phyloP scores from a whole-genome alignment of 2,329 filamentous ascomycete species.

The Xylariales sp. region DNA sequence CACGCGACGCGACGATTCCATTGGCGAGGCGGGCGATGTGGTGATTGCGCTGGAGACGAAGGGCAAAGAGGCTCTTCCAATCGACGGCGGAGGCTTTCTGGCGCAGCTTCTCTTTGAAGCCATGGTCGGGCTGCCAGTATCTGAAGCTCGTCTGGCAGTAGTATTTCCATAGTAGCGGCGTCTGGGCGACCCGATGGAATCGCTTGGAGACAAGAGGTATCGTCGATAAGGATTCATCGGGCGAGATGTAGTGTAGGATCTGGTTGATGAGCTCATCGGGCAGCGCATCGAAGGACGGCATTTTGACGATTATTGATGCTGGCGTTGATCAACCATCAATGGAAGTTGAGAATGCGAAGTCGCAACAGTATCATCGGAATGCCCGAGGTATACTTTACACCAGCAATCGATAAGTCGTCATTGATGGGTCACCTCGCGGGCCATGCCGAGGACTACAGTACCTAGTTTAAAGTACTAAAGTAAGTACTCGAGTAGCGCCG shows the following conservation, averaged over 20 bases:
- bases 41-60: conserved; percentile 49
- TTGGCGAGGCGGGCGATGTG: conserved; percentile 54
- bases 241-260: conserved; percentile 63
- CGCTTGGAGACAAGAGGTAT: conserved; percentile 56
- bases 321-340: conserved; percentile 1
- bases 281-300: conserved; percentile 41
- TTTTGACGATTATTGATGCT: conserved; percentile 11
- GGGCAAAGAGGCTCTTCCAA: conserved; percentile 69
- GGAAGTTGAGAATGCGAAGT: neutral
- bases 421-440: neutral
- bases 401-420: conserved; percentile 7
- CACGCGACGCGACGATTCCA: conserved; percentile 65
- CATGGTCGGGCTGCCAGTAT: conserved; percentile 69
- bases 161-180: conserved; percentile 73
- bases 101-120: conserved; percentile 51
- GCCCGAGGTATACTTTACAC: too few species aligned
- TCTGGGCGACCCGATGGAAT: conserved; percentile 61
- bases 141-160: conserved; percentile 66
- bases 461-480: too few species aligned
- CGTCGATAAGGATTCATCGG: conserved; percentile 44
- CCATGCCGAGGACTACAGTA: too few species aligned
- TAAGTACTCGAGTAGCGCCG: too few species aligned
- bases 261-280: conserved; percentile 83
- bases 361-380: too few species aligned
- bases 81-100: conserved; percentile 51